Evolutionary conservation across 2,329 filamentous ascomycete species (phyloP).

Genomic region (Aspergillus floridensis): DNA sequence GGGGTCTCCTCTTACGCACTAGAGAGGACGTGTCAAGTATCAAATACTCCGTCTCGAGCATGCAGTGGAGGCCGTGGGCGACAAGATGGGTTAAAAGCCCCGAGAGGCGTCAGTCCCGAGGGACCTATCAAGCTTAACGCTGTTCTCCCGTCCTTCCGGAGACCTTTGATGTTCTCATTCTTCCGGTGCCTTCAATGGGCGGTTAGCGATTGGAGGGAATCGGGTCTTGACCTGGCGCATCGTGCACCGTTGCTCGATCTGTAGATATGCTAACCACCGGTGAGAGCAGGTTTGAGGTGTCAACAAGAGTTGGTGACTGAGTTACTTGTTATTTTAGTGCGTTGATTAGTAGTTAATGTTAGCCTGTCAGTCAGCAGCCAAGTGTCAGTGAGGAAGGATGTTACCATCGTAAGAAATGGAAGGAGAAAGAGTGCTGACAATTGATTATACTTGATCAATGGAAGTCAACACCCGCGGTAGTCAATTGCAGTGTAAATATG

Average conservation of each 20-base stretch:
- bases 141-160: conserved; percentile 12
- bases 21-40: conserved; percentile 5
- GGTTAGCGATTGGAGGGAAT: conserved; percentile 23
- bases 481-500: conserved; percentile 11
- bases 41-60: conserved; percentile 6
- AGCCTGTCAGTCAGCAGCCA: neutral
- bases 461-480: neutral
- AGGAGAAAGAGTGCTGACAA: neutral
- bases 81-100: conserved; percentile 9
- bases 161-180: conserved; percentile 5
- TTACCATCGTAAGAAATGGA: neutral
- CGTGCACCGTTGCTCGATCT: conserved; percentile 7
- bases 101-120: conserved; percentile 8
- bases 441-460: neutral
- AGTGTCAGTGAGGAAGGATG: neutral
- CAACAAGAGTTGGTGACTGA: no score
- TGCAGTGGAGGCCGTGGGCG: neutral
- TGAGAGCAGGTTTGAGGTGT: no score
- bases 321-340: no score
- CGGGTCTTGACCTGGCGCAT: conserved; percentile 6
- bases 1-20: neutral
- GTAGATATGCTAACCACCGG: neutral
- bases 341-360: neutral
- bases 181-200: conserved; percentile 1
- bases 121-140: conserved; percentile 12